Conservation (phyloP, 495 filamentous ascomycete species). For the Acidiella bohemica region DNA sequence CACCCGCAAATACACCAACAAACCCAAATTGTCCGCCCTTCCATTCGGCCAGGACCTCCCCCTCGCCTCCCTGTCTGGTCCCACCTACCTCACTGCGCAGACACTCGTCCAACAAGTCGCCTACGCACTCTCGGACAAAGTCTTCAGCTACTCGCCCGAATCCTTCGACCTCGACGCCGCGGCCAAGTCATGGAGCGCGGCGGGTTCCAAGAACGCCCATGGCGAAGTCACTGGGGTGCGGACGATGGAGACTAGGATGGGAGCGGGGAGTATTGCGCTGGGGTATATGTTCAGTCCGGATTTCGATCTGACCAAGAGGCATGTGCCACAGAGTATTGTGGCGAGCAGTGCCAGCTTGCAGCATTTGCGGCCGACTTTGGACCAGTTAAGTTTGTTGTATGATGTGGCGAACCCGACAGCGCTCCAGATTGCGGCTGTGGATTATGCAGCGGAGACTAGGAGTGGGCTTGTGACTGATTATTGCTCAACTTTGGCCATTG, state of each 20-base stretch:
- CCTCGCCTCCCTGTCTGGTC: slow-evolving; percentile 61
- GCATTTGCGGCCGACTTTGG: slow-evolving; percentile 67
- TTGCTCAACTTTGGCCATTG: slow-evolving; percentile 58
- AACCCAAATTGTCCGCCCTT: slow-evolving; percentile 38
- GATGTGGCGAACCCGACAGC: slow-evolving; percentile 81
- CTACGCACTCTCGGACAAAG: slow-evolving; percentile 82
- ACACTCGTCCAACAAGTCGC: slow-evolving; percentile 89
- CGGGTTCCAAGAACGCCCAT: slow-evolving; percentile 58
- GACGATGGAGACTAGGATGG: slow-evolving; percentile 71
- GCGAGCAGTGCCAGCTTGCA: slow-evolving; percentile 70
- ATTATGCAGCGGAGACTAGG: slow-evolving; percentile 55
- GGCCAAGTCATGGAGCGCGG: slow-evolving; percentile 56
- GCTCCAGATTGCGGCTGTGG: slow-evolving; percentile 84
- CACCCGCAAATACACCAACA: neutral
- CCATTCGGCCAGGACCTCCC: slow-evolving; percentile 48
- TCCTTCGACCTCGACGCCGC: slow-evolving; percentile 79
- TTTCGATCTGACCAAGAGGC: slow-evolving; percentile 78
- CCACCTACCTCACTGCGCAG: slow-evolving; percentile 84
- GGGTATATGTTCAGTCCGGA: slow-evolving; percentile 97
- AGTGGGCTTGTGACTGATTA: slow-evolving; percentile 76
- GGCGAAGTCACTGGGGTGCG: slow-evolving; percentile 67
- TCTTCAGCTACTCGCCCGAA: slow-evolving; percentile 92
- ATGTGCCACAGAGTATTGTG: slow-evolving; percentile 79
- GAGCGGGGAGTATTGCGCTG: slow-evolving; percentile 81
- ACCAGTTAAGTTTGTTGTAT: slow-evolving; percentile 82